Percentiles rank a stretch among this genome's conserved stretches.
These are phyloP conservation scores for Ceratobasidium sp. DNA, from an alignment of 1,284 basidiomycete genomes.

Conservation along the genomic window DNA sequence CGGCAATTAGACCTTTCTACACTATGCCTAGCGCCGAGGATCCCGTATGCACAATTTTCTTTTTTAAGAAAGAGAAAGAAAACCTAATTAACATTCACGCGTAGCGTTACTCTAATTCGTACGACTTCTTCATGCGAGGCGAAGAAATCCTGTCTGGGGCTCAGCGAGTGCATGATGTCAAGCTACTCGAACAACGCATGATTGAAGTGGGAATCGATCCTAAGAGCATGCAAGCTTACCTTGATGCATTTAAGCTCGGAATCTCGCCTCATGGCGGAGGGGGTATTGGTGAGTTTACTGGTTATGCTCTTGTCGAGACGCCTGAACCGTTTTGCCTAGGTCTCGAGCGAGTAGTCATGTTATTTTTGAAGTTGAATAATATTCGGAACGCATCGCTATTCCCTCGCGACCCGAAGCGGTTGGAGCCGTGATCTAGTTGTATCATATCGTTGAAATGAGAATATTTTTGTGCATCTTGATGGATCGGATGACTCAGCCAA, in stretches of 20 bases:
- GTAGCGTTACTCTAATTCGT: slow-evolving; percentile 93
- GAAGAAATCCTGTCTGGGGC: slow-evolving; percentile 98
- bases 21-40: slow-evolving; percentile 95
- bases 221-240: slow-evolving; percentile 86
- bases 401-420: slow-evolving; percentile 85
- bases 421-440: slow-evolving; percentile 52
- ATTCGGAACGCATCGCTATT: slow-evolving; percentile 94
- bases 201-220: slow-evolving; percentile 76
- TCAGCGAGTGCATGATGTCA: slow-evolving; percentile 94
- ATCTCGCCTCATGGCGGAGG: slow-evolving; percentile 90
- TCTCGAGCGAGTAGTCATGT: slow-evolving; percentile 94
- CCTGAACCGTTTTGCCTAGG: slow-evolving; percentile 51
- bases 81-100: slow-evolving; percentile 1
- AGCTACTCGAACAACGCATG: slow-evolving; percentile 87
- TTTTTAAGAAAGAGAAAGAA: no score
- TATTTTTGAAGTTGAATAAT: slow-evolving; percentile 95
- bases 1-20: slow-evolving; percentile 95
- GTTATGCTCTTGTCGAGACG: neutral
- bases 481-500: slow-evolving; percentile 38
- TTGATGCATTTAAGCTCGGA: slow-evolving; percentile 94
- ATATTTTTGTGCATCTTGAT: neutral
- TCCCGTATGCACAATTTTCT: slow-evolving; percentile 64
- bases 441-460: neutral
- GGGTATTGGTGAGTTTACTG: slow-evolving; percentile 65
- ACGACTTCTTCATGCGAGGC: slow-evolving; percentile 99